phyloP scores from a whole-genome alignment of 352 stramenopile genomes.

The Halophytophthora batemanensis region DNA sequence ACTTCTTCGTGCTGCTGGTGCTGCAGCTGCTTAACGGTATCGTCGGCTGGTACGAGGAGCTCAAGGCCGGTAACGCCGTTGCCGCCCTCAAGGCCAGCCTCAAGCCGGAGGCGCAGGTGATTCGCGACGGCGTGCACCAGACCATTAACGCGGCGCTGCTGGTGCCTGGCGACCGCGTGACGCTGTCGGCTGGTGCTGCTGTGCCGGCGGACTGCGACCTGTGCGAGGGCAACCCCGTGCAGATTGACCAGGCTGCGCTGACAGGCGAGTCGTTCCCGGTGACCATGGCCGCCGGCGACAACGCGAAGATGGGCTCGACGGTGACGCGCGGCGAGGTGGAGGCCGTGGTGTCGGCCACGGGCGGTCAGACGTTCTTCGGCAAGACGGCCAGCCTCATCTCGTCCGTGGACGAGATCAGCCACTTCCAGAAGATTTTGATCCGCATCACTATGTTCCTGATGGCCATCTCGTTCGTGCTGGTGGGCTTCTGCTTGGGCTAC shows the following conservation, averaged over 20 bases:
- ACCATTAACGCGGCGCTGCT: conserved; percentile 88
- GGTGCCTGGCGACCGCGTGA: conserved; percentile 94
- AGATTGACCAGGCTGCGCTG: conserved; percentile 91
- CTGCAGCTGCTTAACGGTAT: conserved; percentile 66
- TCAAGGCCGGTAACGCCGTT: conserved; percentile 84
- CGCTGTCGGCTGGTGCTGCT: conserved; percentile 84
- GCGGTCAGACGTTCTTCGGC: conserved; percentile 91
- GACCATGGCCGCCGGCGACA: conserved; percentile 72
- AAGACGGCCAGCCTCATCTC: conserved; percentile 80
- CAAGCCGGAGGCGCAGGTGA: conserved; percentile 82
- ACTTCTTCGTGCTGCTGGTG: conserved; percentile 71
- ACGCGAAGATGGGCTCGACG: conserved; percentile 85
- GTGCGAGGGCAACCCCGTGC: conserved; percentile 76
- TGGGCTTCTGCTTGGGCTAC: conserved; percentile 84
- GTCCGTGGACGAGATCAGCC: conserved; percentile 65
- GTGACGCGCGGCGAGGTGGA: conserved; percentile 91
- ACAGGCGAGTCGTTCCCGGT: conserved; percentile 95
- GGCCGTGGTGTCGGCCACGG: conserved; percentile 88
- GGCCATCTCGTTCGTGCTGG: conserved; percentile 82
- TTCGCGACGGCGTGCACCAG: conserved; percentile 87
- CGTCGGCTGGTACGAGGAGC: conserved; percentile 74
- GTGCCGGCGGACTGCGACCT: conserved; percentile 92
- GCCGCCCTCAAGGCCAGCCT: conserved; percentile 84
- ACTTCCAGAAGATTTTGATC: conserved; percentile 91
- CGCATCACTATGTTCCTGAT: conserved; percentile 92